phyloP scores from a whole-genome alignment of 2,329 filamentous ascomycete genomes.

The Fusarium sambucinum region DNA sequence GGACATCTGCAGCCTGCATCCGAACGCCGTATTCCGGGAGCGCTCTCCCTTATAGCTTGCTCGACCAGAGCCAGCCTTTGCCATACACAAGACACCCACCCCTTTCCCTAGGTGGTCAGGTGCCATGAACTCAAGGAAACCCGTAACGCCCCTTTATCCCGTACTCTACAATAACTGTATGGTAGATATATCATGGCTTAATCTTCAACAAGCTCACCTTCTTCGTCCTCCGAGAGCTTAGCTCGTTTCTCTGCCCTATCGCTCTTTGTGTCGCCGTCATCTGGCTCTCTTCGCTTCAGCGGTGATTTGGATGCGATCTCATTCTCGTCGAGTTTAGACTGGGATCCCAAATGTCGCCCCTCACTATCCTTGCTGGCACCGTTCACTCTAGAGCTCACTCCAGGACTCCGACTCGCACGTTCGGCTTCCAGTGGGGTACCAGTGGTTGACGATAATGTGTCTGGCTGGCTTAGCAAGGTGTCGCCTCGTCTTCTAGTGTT shows the following conservation, averaged over 20 bases:
- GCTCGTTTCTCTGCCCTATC: slow-evolving; percentile 59
- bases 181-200: slow-evolving; percentile 27
- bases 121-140: slow-evolving; percentile 28
- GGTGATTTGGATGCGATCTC: slow-evolving; percentile 54
- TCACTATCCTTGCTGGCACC: slow-evolving; percentile 55
- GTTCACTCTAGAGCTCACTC: slow-evolving; percentile 56
- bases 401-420: slow-evolving; percentile 64
- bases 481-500: slow-evolving; percentile 66
- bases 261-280: slow-evolving; percentile 51
- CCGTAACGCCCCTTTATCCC: slow-evolving; percentile 41
- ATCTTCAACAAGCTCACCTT: slow-evolving; percentile 61
- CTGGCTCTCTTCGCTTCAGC: slow-evolving; percentile 58
- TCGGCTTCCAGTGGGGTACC: slow-evolving; percentile 63
- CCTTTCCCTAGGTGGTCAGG: slow-evolving; percentile 20
- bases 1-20: slow-evolving; percentile 41
- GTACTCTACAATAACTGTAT: slow-evolving; percentile 34
- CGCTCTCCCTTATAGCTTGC: slow-evolving; percentile 32
- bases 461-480: slow-evolving; percentile 56
- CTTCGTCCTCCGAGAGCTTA: slow-evolving; percentile 62
- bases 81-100: slow-evolving; percentile 38
- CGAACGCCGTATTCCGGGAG: slow-evolving; percentile 46
- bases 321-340: slow-evolving; percentile 50
- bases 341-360: slow-evolving; percentile 51
- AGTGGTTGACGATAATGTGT: slow-evolving; percentile 61
- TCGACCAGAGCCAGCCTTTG: slow-evolving; percentile 33